Percentiles rank a stretch among this genome's conserved stretches.
These are phyloP conservation scores for Amaranthus palmeri DNA, from an alignment of 148 eudicot species.

Conservation along the genomic window DNA sequence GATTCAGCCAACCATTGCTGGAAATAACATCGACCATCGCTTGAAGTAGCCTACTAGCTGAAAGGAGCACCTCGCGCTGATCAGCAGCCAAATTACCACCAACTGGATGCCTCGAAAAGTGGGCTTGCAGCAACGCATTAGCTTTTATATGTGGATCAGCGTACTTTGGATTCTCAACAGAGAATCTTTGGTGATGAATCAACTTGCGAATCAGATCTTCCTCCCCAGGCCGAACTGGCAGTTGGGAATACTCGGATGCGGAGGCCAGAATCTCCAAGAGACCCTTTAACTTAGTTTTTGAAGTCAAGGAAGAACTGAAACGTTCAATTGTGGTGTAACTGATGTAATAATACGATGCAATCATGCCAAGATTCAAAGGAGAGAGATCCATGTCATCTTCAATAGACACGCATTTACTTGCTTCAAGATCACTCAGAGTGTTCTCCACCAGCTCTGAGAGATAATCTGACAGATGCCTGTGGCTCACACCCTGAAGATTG, in stretches of 20 bases:
- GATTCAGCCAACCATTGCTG: constrained; percentile 83
- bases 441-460: constrained; percentile 90
- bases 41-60: constrained; percentile 71
- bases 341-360: constrained; percentile 89
- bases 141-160: constrained; percentile 90
- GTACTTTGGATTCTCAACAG: constrained; percentile 74
- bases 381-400: constrained; percentile 76
- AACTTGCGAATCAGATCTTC: constrained; percentile 74
- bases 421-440: constrained; percentile 69
- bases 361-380: constrained; percentile 84
- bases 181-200: constrained; percentile 75
- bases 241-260: constrained; percentile 79
- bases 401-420: constrained; percentile 78
- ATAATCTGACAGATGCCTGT: constrained; percentile 85
- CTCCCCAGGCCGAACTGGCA: constrained; percentile 84
- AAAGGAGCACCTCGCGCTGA: constrained; percentile 71
- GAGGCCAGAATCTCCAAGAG: constrained; percentile 79
- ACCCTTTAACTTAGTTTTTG: constrained; percentile 80
- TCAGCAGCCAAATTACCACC: constrained; percentile 76
- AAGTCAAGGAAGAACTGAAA: constrained; percentile 72
- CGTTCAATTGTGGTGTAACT: constrained; percentile 91
- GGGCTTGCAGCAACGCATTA: constrained; percentile 82
- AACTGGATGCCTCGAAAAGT: constrained; percentile 79
- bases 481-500: constrained; percentile 93
- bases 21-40: constrained; percentile 94